A percentile compares a stretch with the other conserved stretches of the same genome.
These are phyloP conservation scores for Suhomyces sp. DNA, from an alignment of 805 yeast species.

Conservation along the genomic window DNA sequence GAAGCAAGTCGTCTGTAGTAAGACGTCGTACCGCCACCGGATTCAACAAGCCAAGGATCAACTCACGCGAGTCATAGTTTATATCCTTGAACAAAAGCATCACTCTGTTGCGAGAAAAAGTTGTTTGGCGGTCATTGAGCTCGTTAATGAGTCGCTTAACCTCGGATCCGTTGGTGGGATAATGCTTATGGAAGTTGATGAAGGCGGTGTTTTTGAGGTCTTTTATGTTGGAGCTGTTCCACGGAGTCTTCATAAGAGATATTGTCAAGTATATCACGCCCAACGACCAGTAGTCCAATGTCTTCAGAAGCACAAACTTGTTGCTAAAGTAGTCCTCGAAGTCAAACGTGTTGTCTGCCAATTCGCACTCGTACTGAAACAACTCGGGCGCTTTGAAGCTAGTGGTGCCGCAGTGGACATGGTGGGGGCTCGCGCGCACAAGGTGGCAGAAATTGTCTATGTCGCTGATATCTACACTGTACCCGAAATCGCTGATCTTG, in stretches of 20 bases:
- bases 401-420: constrained; percentile 45
- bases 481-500: constrained; percentile 52
- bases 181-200: constrained; percentile 22
- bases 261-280: constrained; percentile 50
- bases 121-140: constrained; percentile 12
- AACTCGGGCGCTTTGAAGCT: constrained; percentile 58
- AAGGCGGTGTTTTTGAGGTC: constrained; percentile 20
- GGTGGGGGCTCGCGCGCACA: constrained; percentile 12
- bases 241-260: constrained; percentile 44
- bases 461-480: constrained; percentile 26
- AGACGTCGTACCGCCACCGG: constrained; percentile 28
- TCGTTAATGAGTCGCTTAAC: constrained; percentile 13
- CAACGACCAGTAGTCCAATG: constrained; percentile 51
- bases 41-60: constrained; percentile 31
- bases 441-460: neutral
- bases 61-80: constrained; percentile 36
- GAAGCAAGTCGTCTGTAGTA: constrained; percentile 23
- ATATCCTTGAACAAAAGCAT: constrained; percentile 31
- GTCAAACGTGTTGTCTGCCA: constrained; percentile 6
- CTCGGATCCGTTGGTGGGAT: constrained; percentile 18
- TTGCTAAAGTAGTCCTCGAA: neutral
- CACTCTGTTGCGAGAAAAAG: constrained; percentile 28
- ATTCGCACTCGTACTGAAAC: constrained; percentile 22
- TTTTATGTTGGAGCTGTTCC: constrained; percentile 39
- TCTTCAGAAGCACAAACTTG: constrained; percentile 23